These are phyloP conservation scores for Wickerhamomyces sp. DNA, from an alignment of 1,139 yeast species.

Conservation along the genomic window DNA sequence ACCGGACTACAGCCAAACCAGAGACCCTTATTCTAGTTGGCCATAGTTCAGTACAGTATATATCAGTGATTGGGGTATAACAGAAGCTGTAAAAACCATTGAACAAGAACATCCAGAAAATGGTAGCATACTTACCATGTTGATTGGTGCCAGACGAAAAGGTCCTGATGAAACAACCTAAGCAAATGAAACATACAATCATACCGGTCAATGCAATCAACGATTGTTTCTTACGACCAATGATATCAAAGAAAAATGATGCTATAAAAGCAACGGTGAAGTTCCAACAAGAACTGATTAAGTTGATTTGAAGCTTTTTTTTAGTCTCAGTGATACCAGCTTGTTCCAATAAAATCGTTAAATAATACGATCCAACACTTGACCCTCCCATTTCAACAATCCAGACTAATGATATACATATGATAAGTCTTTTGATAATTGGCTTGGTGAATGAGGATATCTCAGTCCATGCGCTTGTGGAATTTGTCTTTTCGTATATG, in stretches of 20 bases:
- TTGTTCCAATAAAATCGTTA: constrained; percentile 37
- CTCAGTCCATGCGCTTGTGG: constrained; percentile 23
- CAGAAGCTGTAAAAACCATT: constrained; percentile 21
- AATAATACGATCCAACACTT: constrained; percentile 41
- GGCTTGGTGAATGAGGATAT: constrained; percentile 22
- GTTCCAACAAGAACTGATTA: constrained; percentile 39
- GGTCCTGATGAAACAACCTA: constrained; percentile 29
- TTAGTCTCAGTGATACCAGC: constrained; percentile 39
- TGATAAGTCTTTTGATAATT: constrained; percentile 37
- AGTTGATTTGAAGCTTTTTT: constrained; percentile 39
- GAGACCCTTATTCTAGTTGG: constrained; percentile 43
- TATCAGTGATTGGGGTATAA: constrained; percentile 30
- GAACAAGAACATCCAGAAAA: constrained; percentile 43
- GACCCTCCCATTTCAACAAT: constrained; percentile 38
- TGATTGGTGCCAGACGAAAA: constrained; percentile 31
- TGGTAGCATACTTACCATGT: constrained; percentile 39
- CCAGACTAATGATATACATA: constrained; percentile 20
- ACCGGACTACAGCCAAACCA: constrained; percentile 26
- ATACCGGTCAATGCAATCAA: constrained; percentile 33
- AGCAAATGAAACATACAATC: constrained; percentile 36
- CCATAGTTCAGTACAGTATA: constrained; percentile 39
- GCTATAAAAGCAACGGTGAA: constrained; percentile 33
- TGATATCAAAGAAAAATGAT: constrained; percentile 29
- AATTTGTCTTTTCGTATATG: constrained; percentile 34
- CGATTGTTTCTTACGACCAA: constrained; percentile 39